Evolutionary conservation across 768 basidiomycete genomes (phyloP).

Genomic region (Amanita phalloides): DNA sequence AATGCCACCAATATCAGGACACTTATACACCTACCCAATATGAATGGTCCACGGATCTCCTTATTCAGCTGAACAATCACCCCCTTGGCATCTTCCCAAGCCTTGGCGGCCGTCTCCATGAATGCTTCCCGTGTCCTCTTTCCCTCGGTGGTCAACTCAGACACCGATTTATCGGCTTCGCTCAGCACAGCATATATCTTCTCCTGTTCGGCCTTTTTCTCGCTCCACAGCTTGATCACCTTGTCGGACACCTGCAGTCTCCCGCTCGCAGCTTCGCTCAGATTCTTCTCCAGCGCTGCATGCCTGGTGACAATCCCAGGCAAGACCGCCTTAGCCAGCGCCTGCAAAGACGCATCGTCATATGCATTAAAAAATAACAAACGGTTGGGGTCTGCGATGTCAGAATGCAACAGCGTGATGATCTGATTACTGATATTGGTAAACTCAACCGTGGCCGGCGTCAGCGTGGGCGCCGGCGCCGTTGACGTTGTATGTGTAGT

Average conservation of each 20-base stretch:
- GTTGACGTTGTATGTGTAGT: conserved; percentile 59
- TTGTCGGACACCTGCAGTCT: conserved; percentile 47
- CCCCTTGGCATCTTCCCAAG: conserved; percentile 41
- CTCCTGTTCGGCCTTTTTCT: conserved; percentile 36
- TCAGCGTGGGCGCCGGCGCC: conserved; percentile 65
- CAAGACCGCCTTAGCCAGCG: conserved; percentile 30
- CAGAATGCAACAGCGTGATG: conserved; percentile 52
- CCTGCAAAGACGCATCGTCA: conserved; percentile 37
- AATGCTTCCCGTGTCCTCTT: conserved; percentile 35
- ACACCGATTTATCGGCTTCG: conserved; percentile 28
- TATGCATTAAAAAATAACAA: conserved; percentile 52
- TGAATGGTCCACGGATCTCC: conserved; percentile 53
- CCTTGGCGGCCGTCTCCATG: conserved; percentile 34
- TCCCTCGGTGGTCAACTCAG: conserved; percentile 27
- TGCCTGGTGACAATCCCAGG: conserved; percentile 36
- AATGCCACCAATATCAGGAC: not conserved
- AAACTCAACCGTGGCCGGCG: conserved; percentile 76
- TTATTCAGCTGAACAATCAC: conserved; percentile 38
- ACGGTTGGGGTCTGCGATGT: conserved; percentile 49
- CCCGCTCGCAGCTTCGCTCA: conserved; percentile 41
- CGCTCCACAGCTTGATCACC: conserved; percentile 50
- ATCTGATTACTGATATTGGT: conserved; percentile 37
- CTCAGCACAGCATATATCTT: conserved; percentile 33
- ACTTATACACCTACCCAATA: conserved; percentile 35
- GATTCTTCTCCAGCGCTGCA: conserved; percentile 34